phyloP scores from a whole-genome alignment of 176 grass and related monocot genomes.

The Paspalum vaginatum region DNA sequence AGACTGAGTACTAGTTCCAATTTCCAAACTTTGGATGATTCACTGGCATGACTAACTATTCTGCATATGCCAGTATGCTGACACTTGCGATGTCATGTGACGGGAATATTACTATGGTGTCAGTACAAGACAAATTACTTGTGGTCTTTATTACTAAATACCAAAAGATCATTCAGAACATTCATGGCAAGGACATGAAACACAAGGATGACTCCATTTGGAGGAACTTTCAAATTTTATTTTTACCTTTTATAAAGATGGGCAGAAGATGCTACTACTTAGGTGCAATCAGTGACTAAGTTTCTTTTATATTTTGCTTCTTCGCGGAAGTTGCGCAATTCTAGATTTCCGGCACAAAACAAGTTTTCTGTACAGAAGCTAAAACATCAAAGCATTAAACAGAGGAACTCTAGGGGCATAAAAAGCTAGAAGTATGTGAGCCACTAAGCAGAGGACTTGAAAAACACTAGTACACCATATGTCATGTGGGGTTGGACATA shows the following conservation, averaged over 20 bases:
- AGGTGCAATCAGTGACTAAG: constrained; percentile 24
- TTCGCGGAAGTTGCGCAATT: background rate
- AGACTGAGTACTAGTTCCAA: background rate
- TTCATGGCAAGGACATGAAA: constrained; percentile 3
- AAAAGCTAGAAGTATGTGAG: no score
- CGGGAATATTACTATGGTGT: constrained; percentile 8
- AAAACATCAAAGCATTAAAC: no score
- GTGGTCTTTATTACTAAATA: background rate
- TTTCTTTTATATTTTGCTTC: background rate
- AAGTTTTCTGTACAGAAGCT: background rate
- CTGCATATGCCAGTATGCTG: constrained; percentile 18
- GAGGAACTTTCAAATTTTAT: background rate
- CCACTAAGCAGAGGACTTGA: no score
- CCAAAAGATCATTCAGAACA: constrained; percentile 3
- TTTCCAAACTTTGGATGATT: constrained; percentile 20
- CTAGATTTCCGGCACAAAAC: background rate
- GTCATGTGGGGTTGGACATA: no score
- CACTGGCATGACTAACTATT: constrained; percentile 9
- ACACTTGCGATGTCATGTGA: background rate
- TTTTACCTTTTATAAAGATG: background rate
- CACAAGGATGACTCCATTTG: background rate
- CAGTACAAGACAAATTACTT: constrained; percentile 8
- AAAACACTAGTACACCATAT: no score
- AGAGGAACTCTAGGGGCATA: no score
- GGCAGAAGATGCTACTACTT: background rate